Base-by-base conservation (phyloP, 2,329 filamentous ascomycete genomes). In the Hortaea werneckii region DNA sequence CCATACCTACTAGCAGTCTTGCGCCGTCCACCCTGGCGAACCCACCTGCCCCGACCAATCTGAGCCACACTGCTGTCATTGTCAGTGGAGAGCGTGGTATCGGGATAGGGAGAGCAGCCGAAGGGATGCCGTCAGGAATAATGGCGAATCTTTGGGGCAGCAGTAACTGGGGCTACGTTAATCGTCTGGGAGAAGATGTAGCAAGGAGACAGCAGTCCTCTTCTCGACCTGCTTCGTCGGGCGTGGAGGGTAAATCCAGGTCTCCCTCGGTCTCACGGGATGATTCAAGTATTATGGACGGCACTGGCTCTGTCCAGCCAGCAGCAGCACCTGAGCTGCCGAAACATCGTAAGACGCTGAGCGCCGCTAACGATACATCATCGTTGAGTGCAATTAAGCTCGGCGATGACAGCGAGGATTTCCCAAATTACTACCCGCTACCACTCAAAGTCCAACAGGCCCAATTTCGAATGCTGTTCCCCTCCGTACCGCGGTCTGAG, bases 91-190 rank as follows among this genome's bases (percentile, higher is more conserved):
- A 95, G 59, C 78, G 83, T 49, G 79, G 80, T 1, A 72, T 87
- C 46, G 76, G 76, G 3, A 65, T 80, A 12, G 80, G 80, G n/a
- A 67, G 69, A 41, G 71, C 37, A 11, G 34, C 70, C 49, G 77
- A 80, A 55, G 79, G 83, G 37, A 79, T 95, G 66, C 87, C 89
- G 1, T 85, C 85, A 42, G 87, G 87, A 10, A 80, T 95, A 50
- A 79, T 95, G 71, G 89, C 89, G 29, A 96, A 96, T 62, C 77
- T 94, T 46, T 96, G 90, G 90, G 90, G 90, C 42, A 94, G 82
- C 58, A 84, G 80, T 47, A 82, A 88, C 40, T 95, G 88, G 86
- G 79, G 79, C 10, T 77, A 78, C 52, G 67, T 84, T 47, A 83
- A 83, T 53, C 73, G 75, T 30, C 62, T 83, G 32, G 77, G 71